Conservation (phyloP, 441 rosid genomes). For the Erodium texanum region DNA sequence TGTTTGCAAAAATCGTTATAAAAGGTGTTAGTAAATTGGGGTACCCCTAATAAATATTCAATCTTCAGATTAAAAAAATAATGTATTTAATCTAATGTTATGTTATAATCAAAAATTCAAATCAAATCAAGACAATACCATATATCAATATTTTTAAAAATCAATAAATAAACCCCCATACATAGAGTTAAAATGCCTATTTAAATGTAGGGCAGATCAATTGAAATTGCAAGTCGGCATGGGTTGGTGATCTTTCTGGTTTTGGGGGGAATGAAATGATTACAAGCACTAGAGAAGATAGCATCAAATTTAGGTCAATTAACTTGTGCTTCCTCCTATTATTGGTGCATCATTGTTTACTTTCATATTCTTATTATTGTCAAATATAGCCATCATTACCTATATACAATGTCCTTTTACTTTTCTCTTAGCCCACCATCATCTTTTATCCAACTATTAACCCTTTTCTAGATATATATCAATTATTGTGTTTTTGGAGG, state of each 20-base stretch:
- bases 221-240: not conserved
- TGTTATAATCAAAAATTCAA: too few relatives aligned
- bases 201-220: too few relatives aligned
- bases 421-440: not conserved
- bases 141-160: too few relatives aligned
- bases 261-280: slow-evolving; percentile 21
- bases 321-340: slow-evolving; percentile 12
- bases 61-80: too few relatives aligned
- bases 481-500: too few relatives aligned
- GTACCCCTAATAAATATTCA: too few relatives aligned
- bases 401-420: not conserved
- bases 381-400: not conserved
- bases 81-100: too few relatives aligned
- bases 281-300: slow-evolving; percentile 17
- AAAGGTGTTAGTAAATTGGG: too few relatives aligned
- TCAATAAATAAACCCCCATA: too few relatives aligned
- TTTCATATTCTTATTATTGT: not conserved
- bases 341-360: slow-evolving; percentile 31
- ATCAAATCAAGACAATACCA: too few relatives aligned
- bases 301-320: not conserved
- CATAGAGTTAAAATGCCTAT: too few relatives aligned
- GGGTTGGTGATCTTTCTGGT: slow-evolving; percentile 16
- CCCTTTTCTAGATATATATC: not conserved
- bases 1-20: too few relatives aligned
- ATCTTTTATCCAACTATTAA: not conserved